These are phyloP conservation scores for Taiwanofungus camphoratus DNA, from an alignment of 1,284 basidiomycete genomes.

Conservation along the genomic window DNA sequence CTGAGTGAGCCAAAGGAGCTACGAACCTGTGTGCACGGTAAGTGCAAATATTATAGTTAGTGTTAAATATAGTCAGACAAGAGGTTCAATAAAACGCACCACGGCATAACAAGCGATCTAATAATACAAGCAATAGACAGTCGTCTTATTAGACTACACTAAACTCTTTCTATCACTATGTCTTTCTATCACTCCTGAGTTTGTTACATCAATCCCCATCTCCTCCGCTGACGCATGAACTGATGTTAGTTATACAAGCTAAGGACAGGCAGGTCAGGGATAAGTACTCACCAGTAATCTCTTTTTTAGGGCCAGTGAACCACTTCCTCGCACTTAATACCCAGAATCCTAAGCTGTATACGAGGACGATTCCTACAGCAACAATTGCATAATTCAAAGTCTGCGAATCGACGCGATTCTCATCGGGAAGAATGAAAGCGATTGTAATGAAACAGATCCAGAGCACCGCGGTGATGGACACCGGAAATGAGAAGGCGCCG, in stretches of 20 bases:
- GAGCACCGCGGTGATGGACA: constrained; percentile 45
- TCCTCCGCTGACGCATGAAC: constrained; percentile 33
- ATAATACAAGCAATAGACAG: too few relatives aligned
- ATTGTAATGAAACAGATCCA: constrained; percentile 65
- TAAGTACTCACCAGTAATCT: constrained; percentile 46
- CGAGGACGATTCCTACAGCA: constrained; percentile 64
- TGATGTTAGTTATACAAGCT: neutral
- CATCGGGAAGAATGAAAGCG: constrained; percentile 60
- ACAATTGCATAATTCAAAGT: constrained; percentile 72
- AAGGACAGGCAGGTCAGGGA: neutral
- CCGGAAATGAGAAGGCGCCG: constrained; percentile 50
- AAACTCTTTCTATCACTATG: too few relatives aligned
- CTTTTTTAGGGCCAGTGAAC: constrained; percentile 64
- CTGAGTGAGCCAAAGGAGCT: too few relatives aligned
- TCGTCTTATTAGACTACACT: too few relatives aligned
- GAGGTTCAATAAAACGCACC: too few relatives aligned
- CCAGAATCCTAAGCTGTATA: constrained; percentile 62
- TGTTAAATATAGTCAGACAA: too few relatives aligned
- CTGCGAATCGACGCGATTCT: constrained; percentile 62
- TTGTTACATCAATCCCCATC: constrained; percentile 43
- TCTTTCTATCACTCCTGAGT: constrained; percentile 28
- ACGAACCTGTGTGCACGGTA: too few relatives aligned
- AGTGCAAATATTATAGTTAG: too few relatives aligned
- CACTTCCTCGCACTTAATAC: constrained; percentile 60
- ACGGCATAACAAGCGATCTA: too few relatives aligned